Evolutionary conservation across 2,329 filamentous ascomycete genomes (phyloP), one percentile per base, ranked within the genome.

Genomic region (Diaporthe citrichinensis): DNA sequence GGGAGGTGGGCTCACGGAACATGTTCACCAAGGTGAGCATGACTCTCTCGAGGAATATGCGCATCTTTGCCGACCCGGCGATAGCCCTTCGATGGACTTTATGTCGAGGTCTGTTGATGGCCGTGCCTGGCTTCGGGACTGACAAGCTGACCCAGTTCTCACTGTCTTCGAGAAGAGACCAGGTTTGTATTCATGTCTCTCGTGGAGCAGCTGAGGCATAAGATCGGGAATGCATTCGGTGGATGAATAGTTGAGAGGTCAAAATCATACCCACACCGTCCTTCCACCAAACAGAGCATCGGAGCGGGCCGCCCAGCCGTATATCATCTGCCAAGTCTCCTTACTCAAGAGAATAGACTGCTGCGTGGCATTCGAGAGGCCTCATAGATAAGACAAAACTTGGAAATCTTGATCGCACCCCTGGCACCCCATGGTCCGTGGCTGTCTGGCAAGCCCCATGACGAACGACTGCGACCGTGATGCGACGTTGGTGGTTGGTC

Each of bases 11-110:
- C 61, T 31, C 73, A 76, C 74, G 39, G 49, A 76, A 74, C 20
- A 71, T 49, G 20, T 76, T 76, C n/a, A 76, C 53, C 28, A 59
- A 31, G n/a, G 74, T 71, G 17, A 76, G 31, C 25, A 41, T 71
- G 49, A 69, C 10, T 28, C 74, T 59, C 41, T 76, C 74, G 3
- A 72, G 41, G 28, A 76, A 76, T 8, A 76, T 71, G 17, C 72
- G 55, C 74, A 76, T 76, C 20, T 59, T 59, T 67, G 36, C 15
- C 17, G 31, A 15, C 14, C 6, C 14, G 31, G 39, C 0, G 25
- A 39, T 34, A 23, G 20, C 36, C 34, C 34, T n/a, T 10, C 1
- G 12, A 1, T 17, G 4, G 20, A 12, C 36, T 15, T 9, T 0
- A 23, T 41, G 34, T 7, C 15, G 57, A 8, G 34, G 34, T 41